These are phyloP conservation scores for Ormosia semicastrata DNA, from an alignment of 306 rosid species.

Conservation along the genomic window DNA sequence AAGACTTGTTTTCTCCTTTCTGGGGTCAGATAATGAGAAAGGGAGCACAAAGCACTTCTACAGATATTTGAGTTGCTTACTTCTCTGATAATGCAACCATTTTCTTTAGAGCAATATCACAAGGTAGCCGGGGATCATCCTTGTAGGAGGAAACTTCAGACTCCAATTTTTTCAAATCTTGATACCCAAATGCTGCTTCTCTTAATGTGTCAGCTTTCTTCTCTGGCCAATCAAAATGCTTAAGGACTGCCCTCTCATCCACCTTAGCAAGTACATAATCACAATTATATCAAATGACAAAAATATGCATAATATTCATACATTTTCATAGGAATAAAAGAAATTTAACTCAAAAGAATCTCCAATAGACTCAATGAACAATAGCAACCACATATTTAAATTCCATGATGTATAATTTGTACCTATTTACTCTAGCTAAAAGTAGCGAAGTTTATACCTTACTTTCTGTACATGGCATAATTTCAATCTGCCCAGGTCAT, in stretches of 20 bases:
- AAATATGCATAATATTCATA: background rate
- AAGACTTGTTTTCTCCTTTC: background rate
- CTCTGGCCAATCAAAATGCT: constrained; percentile 98
- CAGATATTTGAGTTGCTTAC: constrained; percentile 40
- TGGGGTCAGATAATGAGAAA: background rate
- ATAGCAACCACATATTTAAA: background rate
- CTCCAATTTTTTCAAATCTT: constrained; percentile 85
- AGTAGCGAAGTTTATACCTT: background rate
- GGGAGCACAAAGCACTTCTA: background rate
- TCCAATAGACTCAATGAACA: background rate
- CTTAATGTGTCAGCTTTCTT: constrained; percentile 95
- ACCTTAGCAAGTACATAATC: constrained; percentile 51
- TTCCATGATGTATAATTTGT: background rate
- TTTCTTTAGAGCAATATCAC: constrained; percentile 86
- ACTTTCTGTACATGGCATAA: background rate
- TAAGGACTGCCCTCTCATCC: constrained; percentile 95
- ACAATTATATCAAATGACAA: background rate
- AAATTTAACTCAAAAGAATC: background rate
- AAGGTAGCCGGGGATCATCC: constrained; percentile 72
- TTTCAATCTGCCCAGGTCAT: background rate
- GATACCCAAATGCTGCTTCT: constrained; percentile 91
- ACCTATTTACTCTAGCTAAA: background rate
- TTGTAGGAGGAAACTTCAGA: constrained; percentile 77
- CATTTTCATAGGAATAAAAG: background rate
- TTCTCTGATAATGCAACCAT: constrained; percentile 89